These are phyloP conservation scores for Pyrenopolyporus hunteri DNA, from an alignment of 495 filamentous ascomycete genomes.

Conservation along the genomic window DNA sequence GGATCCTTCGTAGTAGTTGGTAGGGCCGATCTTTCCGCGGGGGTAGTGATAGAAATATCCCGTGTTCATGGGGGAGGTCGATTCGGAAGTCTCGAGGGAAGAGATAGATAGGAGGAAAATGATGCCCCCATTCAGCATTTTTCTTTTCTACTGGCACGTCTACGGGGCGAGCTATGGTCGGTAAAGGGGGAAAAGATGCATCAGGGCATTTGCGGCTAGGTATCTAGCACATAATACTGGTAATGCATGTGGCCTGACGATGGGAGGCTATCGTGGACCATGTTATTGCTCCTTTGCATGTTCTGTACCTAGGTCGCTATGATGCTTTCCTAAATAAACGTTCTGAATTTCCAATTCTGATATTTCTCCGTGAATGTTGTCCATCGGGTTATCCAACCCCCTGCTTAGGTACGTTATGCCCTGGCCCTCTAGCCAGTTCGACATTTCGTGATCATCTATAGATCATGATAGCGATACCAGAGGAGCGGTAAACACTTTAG, in stretches of 20 bases:
- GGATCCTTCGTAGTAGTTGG: neutral
- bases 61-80: slow-evolving; percentile 28
- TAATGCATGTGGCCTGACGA: slow-evolving; percentile 36
- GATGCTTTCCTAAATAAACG: slow-evolving; percentile 42
- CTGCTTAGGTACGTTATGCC: too few relatives aligned
- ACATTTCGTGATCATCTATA: too few relatives aligned
- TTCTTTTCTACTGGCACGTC: slow-evolving; percentile 34
- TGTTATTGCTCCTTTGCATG: slow-evolving; percentile 36
- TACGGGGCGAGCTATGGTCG: slow-evolving; percentile 22
- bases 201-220: slow-evolving; percentile 42
- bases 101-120: slow-evolving; percentile 28
- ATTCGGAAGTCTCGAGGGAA: slow-evolving; percentile 27
- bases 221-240: slow-evolving; percentile 43
- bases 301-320: slow-evolving; percentile 42
- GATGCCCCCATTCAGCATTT: slow-evolving; percentile 30
- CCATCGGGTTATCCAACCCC: too few relatives aligned
- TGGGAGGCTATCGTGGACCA: slow-evolving; percentile 29
- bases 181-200: slow-evolving; percentile 39
- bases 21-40: slow-evolving; percentile 1
- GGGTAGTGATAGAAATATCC: slow-evolving; percentile 11
- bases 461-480: too few relatives aligned
- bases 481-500: too few relatives aligned
- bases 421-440: too few relatives aligned
- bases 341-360: slow-evolving; percentile 19
- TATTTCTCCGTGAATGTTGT: neutral